Base-by-base conservation (phyloP, 169 alveolate species). In the Cystoisospora suis region DNA sequence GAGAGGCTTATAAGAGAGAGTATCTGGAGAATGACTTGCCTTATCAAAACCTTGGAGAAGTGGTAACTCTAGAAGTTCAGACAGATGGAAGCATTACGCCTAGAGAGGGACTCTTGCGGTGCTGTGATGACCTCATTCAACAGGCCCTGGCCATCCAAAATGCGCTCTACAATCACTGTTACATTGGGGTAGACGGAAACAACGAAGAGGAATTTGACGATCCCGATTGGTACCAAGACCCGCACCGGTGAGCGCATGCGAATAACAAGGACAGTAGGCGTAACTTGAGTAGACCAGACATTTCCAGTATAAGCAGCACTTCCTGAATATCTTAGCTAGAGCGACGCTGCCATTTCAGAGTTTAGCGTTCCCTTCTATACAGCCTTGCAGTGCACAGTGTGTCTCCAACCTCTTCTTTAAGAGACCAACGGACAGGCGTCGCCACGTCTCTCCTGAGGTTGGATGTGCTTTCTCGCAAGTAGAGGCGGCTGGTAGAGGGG, bases 11-110 rank as follows among this genome's bases (percentile, higher is more conserved):
- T 23, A 44, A 36, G 40, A 29, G 34, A 44, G 72, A 81, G 7
- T 32, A 72, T 15, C 44, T 59, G 1, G 77, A 58, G 0, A 81
- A 81, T n/a, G 87, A 36, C 15, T 44, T 87, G 42, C 91, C 91
- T 5, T 87, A 72, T 36, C 87, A 87, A 49, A 44, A 90, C 70
- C 89, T 96, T 1, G 96, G 97, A 38, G 98, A 96, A 92, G 93
- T 96, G 75, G 97, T 95, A 42, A 94, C 97, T 49, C 91, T 96
- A 38, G 97, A 96, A 86, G 88, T 96, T 59, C 98, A 96, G 58
- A 96, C 98, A 15, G 98, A 96, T 85, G 98, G 98, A 6, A 94
- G 97, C 45, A 94, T 95, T 5, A 95, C 97, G 2, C 98, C 98
- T 0, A 77, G 97, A 46, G 91, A 95, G 17, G 98, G 95, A 9